Base-by-base conservation (phyloP, 1,139 yeast species). In the Diutina sp. region DNA sequence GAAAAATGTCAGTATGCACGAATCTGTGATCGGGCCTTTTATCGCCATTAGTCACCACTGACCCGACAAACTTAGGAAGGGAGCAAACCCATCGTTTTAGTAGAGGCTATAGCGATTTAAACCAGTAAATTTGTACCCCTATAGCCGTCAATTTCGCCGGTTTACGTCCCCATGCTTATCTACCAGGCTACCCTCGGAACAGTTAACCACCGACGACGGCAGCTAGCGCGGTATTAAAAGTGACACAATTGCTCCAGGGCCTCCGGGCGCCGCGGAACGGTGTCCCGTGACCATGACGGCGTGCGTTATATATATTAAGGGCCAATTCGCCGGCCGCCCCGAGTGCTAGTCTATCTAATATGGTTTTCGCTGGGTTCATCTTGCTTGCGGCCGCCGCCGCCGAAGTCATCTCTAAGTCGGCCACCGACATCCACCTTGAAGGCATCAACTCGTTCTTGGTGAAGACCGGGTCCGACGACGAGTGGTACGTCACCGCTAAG, bases 401-500 rank as follows among this genome's bases (percentile, higher is more conserved):
- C 38, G 21, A 28, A 1, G 29, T 14, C 32, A 16, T 29, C 9
- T 29, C 51, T 38, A n/a, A 14, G 6, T 6, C 18, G 14, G 32
- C 51, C 8, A 47, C 35, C 12, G 51, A 29, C 25, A 29, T 47
- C 41, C 51, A 28, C n/a, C 30, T 47, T 16, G 51, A 47, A 47
- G 51, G 51, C 8, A 28, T 47, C 16, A 47, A 47, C 51, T 28
- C 30, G 38, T 47, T 25, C 21, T 47, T 47, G 51, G 38, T 47
- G 9, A 30, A 47, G 30, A 29, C 38, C 7, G 51, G 51, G 35
- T 14, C 51, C 12, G 51, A 47, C 21, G 8, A n/a, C 9, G 51
- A 47, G 29, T 47, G 51, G 51, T 47, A 47, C n/a, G 51, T 47
- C 51, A 47, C 51, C 21, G 51, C 51, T 14, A 28, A 29, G 16